Conservation (phyloP, 164 flowering plant genomes). For the Malania oleifera region DNA sequence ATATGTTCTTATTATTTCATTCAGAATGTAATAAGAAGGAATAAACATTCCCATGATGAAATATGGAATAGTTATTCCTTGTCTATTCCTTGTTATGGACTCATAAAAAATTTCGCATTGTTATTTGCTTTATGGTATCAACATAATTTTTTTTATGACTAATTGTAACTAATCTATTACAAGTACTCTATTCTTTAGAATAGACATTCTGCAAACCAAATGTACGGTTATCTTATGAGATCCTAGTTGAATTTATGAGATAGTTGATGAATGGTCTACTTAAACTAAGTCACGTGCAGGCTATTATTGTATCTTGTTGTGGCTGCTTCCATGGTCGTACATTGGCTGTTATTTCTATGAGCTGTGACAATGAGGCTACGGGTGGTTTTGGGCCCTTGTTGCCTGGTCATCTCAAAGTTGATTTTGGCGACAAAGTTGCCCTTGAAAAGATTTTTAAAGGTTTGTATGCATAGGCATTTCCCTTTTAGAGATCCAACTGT, state of each 20-base stretch:
- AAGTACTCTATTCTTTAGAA: too few relatives aligned
- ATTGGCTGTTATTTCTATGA: slow-evolving; percentile 91
- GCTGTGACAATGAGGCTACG: slow-evolving; percentile 97
- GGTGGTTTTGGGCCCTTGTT: slow-evolving; percentile 91
- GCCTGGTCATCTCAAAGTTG: slow-evolving; percentile 88
- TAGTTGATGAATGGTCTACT: not conserved
- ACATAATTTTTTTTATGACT: too few relatives aligned
- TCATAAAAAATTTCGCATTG: too few relatives aligned
- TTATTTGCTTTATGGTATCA: too few relatives aligned
- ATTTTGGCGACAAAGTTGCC: slow-evolving; percentile 77
- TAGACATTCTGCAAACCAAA: too few relatives aligned
- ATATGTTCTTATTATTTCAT: too few relatives aligned
- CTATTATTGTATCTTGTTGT: slow-evolving; percentile 93
- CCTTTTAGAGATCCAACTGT: not conserved
- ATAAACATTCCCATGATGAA: too few relatives aligned
- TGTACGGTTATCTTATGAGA: not conserved
- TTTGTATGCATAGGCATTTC: slow-evolving; percentile 11
- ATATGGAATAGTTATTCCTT: too few relatives aligned
- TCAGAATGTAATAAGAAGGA: too few relatives aligned
- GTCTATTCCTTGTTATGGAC: too few relatives aligned
- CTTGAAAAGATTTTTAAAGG: slow-evolving; percentile 87
- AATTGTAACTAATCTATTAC: too few relatives aligned
- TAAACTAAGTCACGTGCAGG: slow-evolving; percentile 37
- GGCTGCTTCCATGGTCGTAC: slow-evolving; percentile 99
- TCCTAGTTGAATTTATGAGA: not conserved